Conservation (phyloP, 2,329 filamentous ascomycete genomes). For the Aspergillus sp. region DNA sequence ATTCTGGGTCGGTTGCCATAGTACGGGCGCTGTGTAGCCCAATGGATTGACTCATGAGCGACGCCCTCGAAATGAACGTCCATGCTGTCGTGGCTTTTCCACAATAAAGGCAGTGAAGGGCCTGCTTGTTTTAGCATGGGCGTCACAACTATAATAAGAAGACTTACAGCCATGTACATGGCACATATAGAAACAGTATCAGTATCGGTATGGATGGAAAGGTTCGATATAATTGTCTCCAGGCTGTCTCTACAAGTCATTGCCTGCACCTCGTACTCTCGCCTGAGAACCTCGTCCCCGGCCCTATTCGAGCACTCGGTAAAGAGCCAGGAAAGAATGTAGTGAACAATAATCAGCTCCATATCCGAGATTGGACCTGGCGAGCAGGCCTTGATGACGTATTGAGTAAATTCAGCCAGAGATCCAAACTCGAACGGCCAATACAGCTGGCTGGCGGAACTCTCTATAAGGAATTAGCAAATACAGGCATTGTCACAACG, state of each 20-base stretch:
- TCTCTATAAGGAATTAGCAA: not conserved
- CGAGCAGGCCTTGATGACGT: conserved; percentile 12
- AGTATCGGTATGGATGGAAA: conserved; percentile 9
- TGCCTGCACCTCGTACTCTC: conserved; percentile 12
- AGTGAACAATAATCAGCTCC: conserved; percentile 19
- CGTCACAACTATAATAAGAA: too few relatives aligned
- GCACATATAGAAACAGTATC: conserved; percentile 13
- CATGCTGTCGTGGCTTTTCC: conserved; percentile 9
- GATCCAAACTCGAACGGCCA: conserved; percentile 17
- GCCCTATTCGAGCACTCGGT: not conserved
- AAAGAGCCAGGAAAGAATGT: conserved; percentile 13
- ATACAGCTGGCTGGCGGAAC: not conserved
- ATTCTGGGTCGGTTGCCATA: not conserved
- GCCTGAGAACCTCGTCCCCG: not conserved
- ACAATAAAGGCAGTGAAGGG: conserved; percentile 9
- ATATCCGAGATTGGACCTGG: conserved; percentile 10
- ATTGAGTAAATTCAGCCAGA: conserved; percentile 13
- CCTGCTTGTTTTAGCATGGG: not conserved
- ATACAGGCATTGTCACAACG: too few relatives aligned
- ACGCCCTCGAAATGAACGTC: conserved; percentile 15
- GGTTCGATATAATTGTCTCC: conserved; percentile 13
- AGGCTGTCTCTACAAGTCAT: conserved; percentile 11
- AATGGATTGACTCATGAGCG: conserved; percentile 11
- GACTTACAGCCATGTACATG: conserved; percentile 17
- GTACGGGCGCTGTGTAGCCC: conserved; percentile 9